These are phyloP conservation scores for Termitomyces sp. DNA, from an alignment of 768 basidiomycete species.

Conservation along the genomic window DNA sequence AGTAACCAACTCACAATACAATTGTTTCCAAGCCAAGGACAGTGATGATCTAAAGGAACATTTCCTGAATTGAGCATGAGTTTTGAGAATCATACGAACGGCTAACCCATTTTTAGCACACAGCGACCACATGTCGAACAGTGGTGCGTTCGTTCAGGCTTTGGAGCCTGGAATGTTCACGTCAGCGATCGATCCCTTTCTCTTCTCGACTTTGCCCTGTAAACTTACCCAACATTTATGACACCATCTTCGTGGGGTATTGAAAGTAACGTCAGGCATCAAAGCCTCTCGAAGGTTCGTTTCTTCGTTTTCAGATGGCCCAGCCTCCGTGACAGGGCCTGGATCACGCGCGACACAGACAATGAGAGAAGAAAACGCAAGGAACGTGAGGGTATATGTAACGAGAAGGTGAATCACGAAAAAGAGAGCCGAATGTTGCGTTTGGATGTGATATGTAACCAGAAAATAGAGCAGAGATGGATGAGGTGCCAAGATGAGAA, in stretches of 20 bases:
- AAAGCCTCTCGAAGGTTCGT: slow-evolving; percentile 58
- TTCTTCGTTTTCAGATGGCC: slow-evolving; percentile 28
- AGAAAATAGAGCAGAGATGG: slow-evolving; percentile 68
- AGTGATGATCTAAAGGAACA: slow-evolving; percentile 65
- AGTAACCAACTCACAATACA: slow-evolving; percentile 57
- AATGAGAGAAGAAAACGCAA: slow-evolving; percentile 68
- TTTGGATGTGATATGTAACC: slow-evolving; percentile 58
- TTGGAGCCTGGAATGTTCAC: slow-evolving; percentile 41
- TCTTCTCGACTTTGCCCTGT: background rate
- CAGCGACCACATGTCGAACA: slow-evolving; percentile 72
- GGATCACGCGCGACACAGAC: slow-evolving; percentile 72
- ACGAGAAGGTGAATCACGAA: slow-evolving; percentile 52
- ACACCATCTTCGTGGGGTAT: slow-evolving; percentile 63
- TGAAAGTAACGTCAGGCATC: slow-evolving; percentile 45
- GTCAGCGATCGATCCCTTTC: background rate
- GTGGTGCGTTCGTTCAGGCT: slow-evolving; percentile 78
- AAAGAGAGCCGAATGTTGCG: slow-evolving; percentile 36
- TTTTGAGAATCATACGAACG: background rate
- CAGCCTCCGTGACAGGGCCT: slow-evolving; percentile 44
- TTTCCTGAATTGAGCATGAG: background rate
- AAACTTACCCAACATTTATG: slow-evolving; percentile 61
- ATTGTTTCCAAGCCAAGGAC: slow-evolving; percentile 73
- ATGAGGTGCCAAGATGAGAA: slow-evolving; percentile 64
- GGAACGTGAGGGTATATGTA: slow-evolving; percentile 61
- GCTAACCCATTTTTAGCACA: slow-evolving; percentile 79